A percentile compares a stretch with the other conserved stretches of the same genome.
Evolutionary conservation across 1,284 basidiomycete species (phyloP).

Genomic region (Naganishia albida): DNA sequence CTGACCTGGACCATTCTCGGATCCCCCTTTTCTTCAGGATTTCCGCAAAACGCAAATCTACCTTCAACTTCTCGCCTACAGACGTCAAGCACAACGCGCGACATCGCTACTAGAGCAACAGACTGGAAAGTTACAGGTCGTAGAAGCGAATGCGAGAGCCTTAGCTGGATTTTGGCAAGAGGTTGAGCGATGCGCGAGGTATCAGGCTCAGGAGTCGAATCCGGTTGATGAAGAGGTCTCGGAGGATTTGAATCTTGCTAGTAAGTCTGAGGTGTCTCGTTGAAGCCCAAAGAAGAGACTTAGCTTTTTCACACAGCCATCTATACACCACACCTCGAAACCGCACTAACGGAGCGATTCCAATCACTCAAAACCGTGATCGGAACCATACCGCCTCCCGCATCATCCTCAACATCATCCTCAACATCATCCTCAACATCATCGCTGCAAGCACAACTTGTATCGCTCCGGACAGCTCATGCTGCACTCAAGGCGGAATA

Average conservation of each 20-base stretch:
- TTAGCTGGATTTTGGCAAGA: constrained; percentile 17
- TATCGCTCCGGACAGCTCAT: constrained; percentile 18
- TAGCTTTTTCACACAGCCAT: not conserved
- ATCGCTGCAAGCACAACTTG: constrained; percentile 13
- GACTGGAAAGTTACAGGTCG: constrained; percentile 18
- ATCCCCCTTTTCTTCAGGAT: not conserved
- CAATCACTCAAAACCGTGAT: constrained; percentile 14
- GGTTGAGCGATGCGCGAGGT: constrained; percentile 11
- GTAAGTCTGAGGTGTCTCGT: not conserved
- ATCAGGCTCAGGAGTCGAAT: constrained; percentile 17
- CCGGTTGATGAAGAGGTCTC: not conserved
- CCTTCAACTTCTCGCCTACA: constrained; percentile 23
- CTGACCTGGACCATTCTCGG: not conserved
- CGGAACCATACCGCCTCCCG: constrained; percentile 3
- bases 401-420: not conserved
- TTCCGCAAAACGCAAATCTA: constrained; percentile 28
- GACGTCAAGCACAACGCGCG: constrained; percentile 19
- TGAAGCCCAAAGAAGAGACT: not conserved
- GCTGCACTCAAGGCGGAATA: constrained; percentile 20
- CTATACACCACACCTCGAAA: constrained; percentile 14
- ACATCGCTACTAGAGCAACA: constrained; percentile 20
- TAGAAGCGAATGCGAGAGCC: constrained; percentile 14
- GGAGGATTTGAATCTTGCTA: constrained; percentile 1
- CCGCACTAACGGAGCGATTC: constrained; percentile 14
- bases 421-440: not conserved